These are phyloP conservation scores for Ogataea sp. DNA, from an alignment of 805 yeast genomes.

Conservation along the genomic window DNA sequence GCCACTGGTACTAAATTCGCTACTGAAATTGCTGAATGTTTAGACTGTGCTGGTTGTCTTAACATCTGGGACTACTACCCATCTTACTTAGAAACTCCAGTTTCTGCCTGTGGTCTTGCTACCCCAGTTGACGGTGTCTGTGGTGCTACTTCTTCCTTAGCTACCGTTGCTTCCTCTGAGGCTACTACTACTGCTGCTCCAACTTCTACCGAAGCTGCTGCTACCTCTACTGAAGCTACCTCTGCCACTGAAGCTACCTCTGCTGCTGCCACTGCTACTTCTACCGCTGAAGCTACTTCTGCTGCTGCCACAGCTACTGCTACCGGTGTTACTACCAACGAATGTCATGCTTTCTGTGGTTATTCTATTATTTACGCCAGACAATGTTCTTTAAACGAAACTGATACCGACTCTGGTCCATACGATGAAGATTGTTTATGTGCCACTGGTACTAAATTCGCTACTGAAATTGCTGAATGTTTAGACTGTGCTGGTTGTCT, in stretches of 20 bases:
- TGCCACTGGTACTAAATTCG: constrained; percentile 18
- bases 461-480: constrained; percentile 22
- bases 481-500: constrained; percentile 17
- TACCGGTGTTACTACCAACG: constrained; percentile 5
- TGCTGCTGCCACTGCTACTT: not conserved
- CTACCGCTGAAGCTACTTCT: not conserved
- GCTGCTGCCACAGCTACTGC: not conserved
- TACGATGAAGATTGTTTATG: constrained; percentile 26
- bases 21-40: constrained; percentile 19
- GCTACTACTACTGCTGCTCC: not conserved
- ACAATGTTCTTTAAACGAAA: constrained; percentile 13
- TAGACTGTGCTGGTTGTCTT: constrained; percentile 16
- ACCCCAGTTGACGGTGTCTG: constrained; percentile 1
- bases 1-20: too few relatives aligned
- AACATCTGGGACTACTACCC: constrained; percentile 4
- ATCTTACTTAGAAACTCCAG: constrained; percentile 2
- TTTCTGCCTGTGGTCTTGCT: constrained; percentile 3
- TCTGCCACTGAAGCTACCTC: not conserved
- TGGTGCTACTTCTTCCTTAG: not conserved
- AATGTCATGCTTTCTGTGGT: constrained; percentile 26
- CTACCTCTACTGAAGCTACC: not conserved
- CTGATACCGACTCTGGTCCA: constrained; percentile 17
- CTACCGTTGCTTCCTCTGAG: not conserved
- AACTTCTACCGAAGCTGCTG: not conserved
- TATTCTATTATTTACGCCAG: constrained; percentile 20